Base-by-base conservation (phyloP, 2,329 filamentous ascomycete species). In the Colletotrichum caudatum region DNA sequence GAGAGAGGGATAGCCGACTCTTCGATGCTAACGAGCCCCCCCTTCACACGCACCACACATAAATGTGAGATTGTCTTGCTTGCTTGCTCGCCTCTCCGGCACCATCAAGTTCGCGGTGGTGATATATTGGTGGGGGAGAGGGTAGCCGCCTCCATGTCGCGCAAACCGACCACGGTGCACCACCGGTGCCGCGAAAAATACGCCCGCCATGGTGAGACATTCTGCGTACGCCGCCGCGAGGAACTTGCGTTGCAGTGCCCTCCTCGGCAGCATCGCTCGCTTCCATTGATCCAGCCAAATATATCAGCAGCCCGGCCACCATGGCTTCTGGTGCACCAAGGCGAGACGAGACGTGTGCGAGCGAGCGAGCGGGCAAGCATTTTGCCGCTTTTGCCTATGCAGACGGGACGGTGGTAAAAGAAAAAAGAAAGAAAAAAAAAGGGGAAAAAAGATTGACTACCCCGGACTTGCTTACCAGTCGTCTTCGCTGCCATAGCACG, bases 131-230 rank as follows among this genome's bases (percentile, higher is more conserved):
- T 33, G 12, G 33, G 26, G 44, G 33, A 37, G 8, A 29, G 35
- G 9, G 9, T 9, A 11, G 35, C 35, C 35, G 18, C 20, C 18
- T 35, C 16, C 29, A 37, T 7, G 58, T 61, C n/a, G 29, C 56
- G 37, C 50, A n/a, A 33, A 41, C 50, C 4, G 39, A 35, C 48
- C 23, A 67, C 29, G 50, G 68, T 37, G 57, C 26, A 50, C 44
- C 29, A 61, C 58, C n/a, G 57, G 7, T 51, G 64, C 44, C 14
- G 57, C 57, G 23, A 53, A 37, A 66, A 33, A 16, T 37, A 58
- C 65, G 64, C 51, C 69, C 69, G 64, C 48, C 69, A 23, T 63
- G 37, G 46, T 71, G 69, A 69, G 65, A 71, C 69, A 71, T 56
- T 54, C 69, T 50, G 59, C 53, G 59, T 50, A 33, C 53, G 60